Conservation (phyloP, 306 rosid genomes). For the Vigna mungo region DNA sequence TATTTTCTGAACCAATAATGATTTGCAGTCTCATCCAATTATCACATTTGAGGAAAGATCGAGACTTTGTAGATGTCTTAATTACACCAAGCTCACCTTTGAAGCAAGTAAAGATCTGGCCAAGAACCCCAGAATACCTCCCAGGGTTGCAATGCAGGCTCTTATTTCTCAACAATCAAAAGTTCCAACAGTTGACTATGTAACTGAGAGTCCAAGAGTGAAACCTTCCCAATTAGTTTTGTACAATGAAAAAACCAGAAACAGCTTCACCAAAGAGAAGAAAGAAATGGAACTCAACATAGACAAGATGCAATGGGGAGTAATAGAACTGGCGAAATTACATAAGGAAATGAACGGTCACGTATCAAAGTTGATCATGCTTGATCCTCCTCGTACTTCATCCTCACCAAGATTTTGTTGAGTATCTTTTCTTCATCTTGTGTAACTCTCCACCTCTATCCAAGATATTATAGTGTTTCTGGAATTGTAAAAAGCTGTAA, state of each 20-base stretch:
- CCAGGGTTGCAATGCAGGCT: conserved; percentile 76
- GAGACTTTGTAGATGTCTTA: conserved; percentile 74
- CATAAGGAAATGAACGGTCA: conserved; percentile 65
- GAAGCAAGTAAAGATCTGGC: conserved; percentile 81
- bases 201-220: conserved; percentile 36
- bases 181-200: conserved; percentile 42
- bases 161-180: conserved; percentile 69
- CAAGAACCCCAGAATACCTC: conserved; percentile 85
- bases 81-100: conserved; percentile 71
- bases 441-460: conserved; percentile 13
- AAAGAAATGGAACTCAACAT: conserved; percentile 49
- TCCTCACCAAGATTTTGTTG: conserved; percentile 69
- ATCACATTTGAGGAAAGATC: conserved; percentile 73
- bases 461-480: conserved; percentile 9
- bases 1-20: conserved; percentile 23
- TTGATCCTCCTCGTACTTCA: conserved; percentile 53
- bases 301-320: conserved; percentile 70
- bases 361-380: conserved; percentile 53
- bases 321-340: conserved; percentile 64
- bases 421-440: conserved; percentile 14
- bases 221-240: conserved; percentile 44
- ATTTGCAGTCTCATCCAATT: conserved; percentile 69
- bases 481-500: conserved; percentile 42
- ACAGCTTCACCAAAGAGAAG: conserved; percentile 48
- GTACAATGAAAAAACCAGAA: conserved; percentile 32